phyloP scores from a whole-genome alignment of 2,329 filamentous ascomycete genomes.

The Didymella lethalis region DNA sequence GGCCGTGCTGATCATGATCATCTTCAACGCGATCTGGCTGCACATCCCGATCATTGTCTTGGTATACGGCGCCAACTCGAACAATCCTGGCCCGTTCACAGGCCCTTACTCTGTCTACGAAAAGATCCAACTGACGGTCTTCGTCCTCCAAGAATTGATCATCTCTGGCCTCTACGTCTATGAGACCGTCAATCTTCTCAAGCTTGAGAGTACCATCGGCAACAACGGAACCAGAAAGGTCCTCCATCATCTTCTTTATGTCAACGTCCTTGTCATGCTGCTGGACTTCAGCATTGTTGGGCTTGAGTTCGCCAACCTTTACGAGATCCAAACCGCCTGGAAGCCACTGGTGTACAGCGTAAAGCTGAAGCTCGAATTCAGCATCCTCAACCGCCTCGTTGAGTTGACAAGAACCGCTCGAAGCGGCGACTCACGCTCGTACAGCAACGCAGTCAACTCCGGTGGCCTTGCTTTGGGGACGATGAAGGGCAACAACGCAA shows the following conservation, averaged over 20 bases:
- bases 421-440: constrained; percentile 21
- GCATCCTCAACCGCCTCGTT: constrained; percentile 55
- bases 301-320: constrained; percentile 30
- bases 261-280: constrained; percentile 35
- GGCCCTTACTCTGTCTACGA: constrained; percentile 49
- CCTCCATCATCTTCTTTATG: constrained; percentile 30
- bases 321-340: constrained; percentile 38
- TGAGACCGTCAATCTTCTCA: constrained; percentile 48
- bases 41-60: constrained; percentile 63
- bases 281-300: constrained; percentile 35
- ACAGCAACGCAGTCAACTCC: constrained; percentile 20
- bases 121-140: constrained; percentile 52
- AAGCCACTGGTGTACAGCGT: constrained; percentile 54
- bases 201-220: constrained; percentile 25
- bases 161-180: constrained; percentile 60
- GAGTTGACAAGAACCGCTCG: constrained; percentile 23
- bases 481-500: constrained; percentile 20
- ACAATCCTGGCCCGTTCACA: constrained; percentile 39
- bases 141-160: constrained; percentile 49
- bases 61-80: constrained; percentile 58
- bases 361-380: constrained; percentile 62
- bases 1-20: constrained; percentile 63
- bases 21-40: constrained; percentile 60
- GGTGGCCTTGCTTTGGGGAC: constrained; percentile 25
- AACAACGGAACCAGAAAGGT: constrained; percentile 24